These are phyloP conservation scores for Linnemannia exigua DNA, from an alignment of 192 early-diverging fungal genomes.

Conservation along the genomic window DNA sequence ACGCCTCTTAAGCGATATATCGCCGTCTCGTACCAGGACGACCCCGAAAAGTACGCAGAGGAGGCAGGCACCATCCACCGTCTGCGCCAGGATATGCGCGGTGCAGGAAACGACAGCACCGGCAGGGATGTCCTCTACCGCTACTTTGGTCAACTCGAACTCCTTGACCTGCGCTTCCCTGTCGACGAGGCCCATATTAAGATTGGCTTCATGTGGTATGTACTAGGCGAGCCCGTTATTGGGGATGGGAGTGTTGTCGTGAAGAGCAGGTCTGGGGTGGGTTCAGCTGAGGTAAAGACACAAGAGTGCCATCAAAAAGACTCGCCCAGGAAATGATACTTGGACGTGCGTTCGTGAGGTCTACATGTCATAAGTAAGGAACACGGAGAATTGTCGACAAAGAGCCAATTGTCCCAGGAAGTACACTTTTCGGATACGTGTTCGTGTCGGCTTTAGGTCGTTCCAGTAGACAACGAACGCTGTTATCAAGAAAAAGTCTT, in stretches of 20 bases:
- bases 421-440: neutral
- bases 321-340: no score
- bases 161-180: conserved; percentile 93
- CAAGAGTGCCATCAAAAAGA: no score
- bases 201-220: conserved; percentile 91
- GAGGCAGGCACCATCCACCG: conserved; percentile 91
- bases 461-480: conserved; percentile 2
- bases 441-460: neutral
- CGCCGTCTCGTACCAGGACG: conserved; percentile 86
- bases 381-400: neutral
- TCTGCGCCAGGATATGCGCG: conserved; percentile 95
- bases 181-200: conserved; percentile 94
- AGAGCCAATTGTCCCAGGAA: neutral
- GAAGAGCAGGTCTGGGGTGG: neutral
- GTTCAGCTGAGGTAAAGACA: conserved; percentile 4
- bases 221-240: neutral
- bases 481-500: conserved; percentile 33
- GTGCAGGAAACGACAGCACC: conserved; percentile 93
- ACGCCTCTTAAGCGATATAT: conserved; percentile 90
- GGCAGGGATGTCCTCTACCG: conserved; percentile 95
- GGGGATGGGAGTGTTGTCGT: neutral
- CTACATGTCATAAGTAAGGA: no score
- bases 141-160: conserved; percentile 97
- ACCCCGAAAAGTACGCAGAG: conserved; percentile 89
- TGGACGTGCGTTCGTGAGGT: no score